phyloP scores from a whole-genome alignment of 495 filamentous ascomycete genomes.

The Neurospora tetrasperma region DNA sequence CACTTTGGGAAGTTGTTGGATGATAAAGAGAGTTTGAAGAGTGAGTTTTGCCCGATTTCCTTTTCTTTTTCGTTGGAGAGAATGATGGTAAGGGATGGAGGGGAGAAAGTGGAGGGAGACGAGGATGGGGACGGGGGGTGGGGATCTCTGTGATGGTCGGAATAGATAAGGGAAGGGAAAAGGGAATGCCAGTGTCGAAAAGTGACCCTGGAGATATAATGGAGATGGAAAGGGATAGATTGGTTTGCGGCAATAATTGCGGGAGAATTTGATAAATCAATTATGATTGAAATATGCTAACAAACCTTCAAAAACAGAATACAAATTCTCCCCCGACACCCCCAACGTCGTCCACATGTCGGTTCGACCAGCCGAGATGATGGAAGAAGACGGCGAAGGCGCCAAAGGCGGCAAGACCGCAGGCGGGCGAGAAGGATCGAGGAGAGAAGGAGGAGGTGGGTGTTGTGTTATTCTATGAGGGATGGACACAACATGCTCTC shows the following conservation, averaged over 20 bases:
- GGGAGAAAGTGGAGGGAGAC: too few relatives aligned
- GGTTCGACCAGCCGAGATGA: conserved; percentile 74
- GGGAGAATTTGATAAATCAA: too few relatives aligned
- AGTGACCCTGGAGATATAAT: too few relatives aligned
- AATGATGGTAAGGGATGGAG: too few relatives aligned
- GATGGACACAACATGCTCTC: neutral
- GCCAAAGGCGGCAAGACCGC: conserved; percentile 54
- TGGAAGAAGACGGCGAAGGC: conserved; percentile 71
- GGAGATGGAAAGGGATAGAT: too few relatives aligned
- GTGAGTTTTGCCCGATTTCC: conserved; percentile 8
- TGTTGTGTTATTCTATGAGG: conserved; percentile 69
- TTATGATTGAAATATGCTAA: neutral
- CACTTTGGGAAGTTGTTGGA: conserved; percentile 80
- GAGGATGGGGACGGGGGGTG: too few relatives aligned
- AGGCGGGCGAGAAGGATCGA: conserved; percentile 46
- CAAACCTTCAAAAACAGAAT: conserved; percentile 44
- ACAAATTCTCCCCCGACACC: conserved; percentile 57
- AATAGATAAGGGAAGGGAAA: too few relatives aligned
- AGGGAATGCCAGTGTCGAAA: too few relatives aligned
- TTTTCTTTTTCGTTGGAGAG: too few relatives aligned
- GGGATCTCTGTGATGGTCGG: too few relatives aligned
- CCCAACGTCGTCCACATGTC: conserved; percentile 92
- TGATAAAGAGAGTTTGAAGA: conserved; percentile 66
- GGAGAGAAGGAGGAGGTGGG: conserved; percentile 54
- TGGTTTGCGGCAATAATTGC: too few relatives aligned